Evolutionary conservation across 805 yeast species (phyloP), one percentile per base, ranked within the genome.

Genomic region (Starmerella bacillaris): DNA sequence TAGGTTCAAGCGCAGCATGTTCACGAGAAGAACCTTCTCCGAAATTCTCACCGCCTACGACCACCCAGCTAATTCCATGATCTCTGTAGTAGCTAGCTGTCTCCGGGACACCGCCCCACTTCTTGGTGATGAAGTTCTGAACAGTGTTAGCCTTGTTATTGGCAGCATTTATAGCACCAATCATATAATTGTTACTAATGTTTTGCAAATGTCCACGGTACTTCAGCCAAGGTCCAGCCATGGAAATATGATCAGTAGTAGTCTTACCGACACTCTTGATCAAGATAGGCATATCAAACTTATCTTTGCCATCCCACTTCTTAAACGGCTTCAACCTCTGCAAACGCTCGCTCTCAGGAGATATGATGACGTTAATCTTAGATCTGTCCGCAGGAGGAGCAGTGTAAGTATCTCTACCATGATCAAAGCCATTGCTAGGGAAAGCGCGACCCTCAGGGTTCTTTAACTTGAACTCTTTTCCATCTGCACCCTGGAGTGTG

Each of bases 141-240:
- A 89, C 73, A 54, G 65, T 65, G 79, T 86, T 86, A 48, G 92
- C 93, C 71, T 86, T 80, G 49, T 75, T 78, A 65, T 86, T 86
- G 67, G 78, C 95, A 57, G 84, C 84, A 66, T 86, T 86, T 60
- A 74, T 84, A 50, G 96, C 96, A 70, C 98, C 98, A 70, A 86
- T 86, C 94, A 86, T 84, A 68, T 89, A 86, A 72, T 89, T 86
- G 74, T 86, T 83, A 50, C 95, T 83, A 58, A 86, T 89, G 76
- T 86, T 86, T 69, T 83, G 86, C 68, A 86, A 72, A 69, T 86
- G 98, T 65, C 98, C 98, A 72, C 95, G 80, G 86, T 86, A 86
- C 70, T 86, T 86, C 72, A 86, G 78, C 98, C 98, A 86, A 58
- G 96, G 95, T 67, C 98, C 98, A 58, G 98, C 98, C 92, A 82